Conservation (phyloP, 257 asterid species). For the Capsicum chinense region DNA sequence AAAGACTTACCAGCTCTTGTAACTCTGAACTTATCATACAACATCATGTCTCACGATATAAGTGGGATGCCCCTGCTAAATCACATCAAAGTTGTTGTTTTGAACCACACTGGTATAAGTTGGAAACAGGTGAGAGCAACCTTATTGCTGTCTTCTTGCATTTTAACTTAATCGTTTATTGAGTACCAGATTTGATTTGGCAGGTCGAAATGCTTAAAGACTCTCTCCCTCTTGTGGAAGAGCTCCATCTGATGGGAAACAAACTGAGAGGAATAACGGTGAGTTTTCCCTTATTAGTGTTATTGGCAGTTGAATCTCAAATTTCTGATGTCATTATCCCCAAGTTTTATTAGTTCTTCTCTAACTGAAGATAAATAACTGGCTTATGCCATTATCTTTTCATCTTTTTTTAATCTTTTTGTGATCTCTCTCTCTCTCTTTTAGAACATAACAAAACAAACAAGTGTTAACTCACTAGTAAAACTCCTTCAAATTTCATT, state of each 20-base stretch:
- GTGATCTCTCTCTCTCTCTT: background rate
- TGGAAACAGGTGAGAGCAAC: constrained; percentile 73
- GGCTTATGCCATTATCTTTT: constrained; percentile 7
- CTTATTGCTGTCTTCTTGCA: constrained; percentile 29
- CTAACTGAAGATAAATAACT: constrained; percentile 17
- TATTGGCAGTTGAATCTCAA: constrained; percentile 26
- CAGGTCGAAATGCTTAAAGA: constrained; percentile 85
- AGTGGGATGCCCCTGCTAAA: constrained; percentile 55
- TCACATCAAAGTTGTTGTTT: constrained; percentile 64
- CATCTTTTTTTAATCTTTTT: constrained; percentile 7
- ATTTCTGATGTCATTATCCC: background rate
- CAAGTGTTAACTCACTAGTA: background rate
- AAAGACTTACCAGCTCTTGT: constrained; percentile 70
- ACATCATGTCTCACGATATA: constrained; percentile 61
- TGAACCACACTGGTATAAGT: constrained; percentile 76
- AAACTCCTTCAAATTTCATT: background rate
- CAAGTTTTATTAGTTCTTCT: background rate
- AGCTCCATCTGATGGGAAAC: constrained; percentile 92
- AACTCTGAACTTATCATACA: constrained; percentile 73
- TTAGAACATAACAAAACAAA: background rate
- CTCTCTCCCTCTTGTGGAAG: constrained; percentile 69
- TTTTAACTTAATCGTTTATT: constrained; percentile 16
- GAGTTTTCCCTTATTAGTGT: constrained; percentile 26
- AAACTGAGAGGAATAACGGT: constrained; percentile 69
- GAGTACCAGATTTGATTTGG: constrained; percentile 34